A percentile compares a stretch with the other conserved stretches of the same genome.
Evolutionary conservation across 106 monocot species (phyloP).

Genomic region (Dendrobium catenatum): DNA sequence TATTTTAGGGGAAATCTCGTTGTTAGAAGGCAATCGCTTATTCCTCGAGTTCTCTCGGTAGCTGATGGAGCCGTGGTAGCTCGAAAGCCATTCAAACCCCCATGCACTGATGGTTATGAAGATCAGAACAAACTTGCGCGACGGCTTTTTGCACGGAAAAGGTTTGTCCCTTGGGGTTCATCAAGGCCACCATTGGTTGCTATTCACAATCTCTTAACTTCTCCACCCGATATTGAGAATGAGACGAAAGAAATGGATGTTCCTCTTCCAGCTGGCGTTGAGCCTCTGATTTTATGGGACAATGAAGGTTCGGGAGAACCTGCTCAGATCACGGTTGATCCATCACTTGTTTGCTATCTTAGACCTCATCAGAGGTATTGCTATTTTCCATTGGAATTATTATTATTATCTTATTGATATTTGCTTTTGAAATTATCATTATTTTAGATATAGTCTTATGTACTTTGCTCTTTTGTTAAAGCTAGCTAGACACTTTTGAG

Average conservation of each 20-base stretch:
- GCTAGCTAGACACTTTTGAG: not conserved
- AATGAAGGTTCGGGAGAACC: slow-evolving; percentile 30
- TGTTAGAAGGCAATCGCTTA: slow-evolving; percentile 76
- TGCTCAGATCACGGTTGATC: slow-evolving; percentile 58
- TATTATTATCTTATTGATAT: not conserved
- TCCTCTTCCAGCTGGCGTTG: slow-evolving; percentile 68
- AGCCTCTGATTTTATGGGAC: slow-evolving; percentile 87
- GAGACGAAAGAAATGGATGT: slow-evolving; percentile 31
- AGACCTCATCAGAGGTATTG: slow-evolving; percentile 94
- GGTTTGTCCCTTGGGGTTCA: slow-evolving; percentile 94
- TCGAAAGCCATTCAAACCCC: slow-evolving; percentile 93
- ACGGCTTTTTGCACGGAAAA: slow-evolving; percentile 78
- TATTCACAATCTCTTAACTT: slow-evolving; percentile 33
- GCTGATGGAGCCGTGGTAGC: slow-evolving; percentile 76
- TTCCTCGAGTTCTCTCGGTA: slow-evolving; percentile 89
- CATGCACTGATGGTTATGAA: slow-evolving; percentile 52
- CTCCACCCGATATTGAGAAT: slow-evolving; percentile 23
- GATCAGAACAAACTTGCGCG: slow-evolving; percentile 66
- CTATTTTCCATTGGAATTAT: not conserved
- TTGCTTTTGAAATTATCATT: not conserved
- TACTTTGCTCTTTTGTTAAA: not conserved
- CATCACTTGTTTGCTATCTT: slow-evolving; percentile 75
- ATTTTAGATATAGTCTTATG: not conserved
- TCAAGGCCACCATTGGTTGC: slow-evolving; percentile 42
- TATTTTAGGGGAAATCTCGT: slow-evolving; percentile 70